Base-by-base conservation (phyloP, 2,329 filamentous ascomycete species). In the Aspergillus sergii region DNA sequence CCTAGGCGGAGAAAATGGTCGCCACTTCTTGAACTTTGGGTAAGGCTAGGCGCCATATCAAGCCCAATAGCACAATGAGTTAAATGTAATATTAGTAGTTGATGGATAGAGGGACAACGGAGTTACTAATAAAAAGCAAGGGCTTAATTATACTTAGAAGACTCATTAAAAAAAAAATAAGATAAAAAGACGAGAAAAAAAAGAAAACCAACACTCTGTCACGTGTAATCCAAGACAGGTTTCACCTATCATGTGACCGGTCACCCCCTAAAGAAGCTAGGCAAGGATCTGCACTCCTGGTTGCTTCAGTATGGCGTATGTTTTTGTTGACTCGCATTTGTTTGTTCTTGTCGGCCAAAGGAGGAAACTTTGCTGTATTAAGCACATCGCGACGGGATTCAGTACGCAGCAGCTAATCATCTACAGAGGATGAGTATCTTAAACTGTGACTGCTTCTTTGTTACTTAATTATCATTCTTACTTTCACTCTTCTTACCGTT, bases 291-390 rank as follows among this genome's bases (percentile, higher is more conserved):
- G 68, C 77, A 60, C 56, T 50, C 10, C 1, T 70, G 73, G 76
- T 69, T 28, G 58, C 30, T 68, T 26, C 59, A 41, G 66, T 30
- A 30, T 48, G 59, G 70, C 75, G 76, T 74, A 78, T 79, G 77
- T 80, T 79, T 77, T 73, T 76, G 73, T 74, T 76, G 72, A 72
- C 48, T 51, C 26, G 2, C 14, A 51, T 32, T 70, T 66, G 58
- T 63, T 63, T 63, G 69, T 70, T 72, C 46, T 48, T 30, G 46
- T 19, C 26, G 8, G 46, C 23, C 46, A 50, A n/a, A 50, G 46
- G n/a, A 26, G 6, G 46, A 30, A 30, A 50, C 48, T 12, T n/a
- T 9, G 21, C 5, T 32, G 28, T 48, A 26, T 23, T 48, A 10
- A 19, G 46, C 46, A 10, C 28, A 32, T 51, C n/a, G 9, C 16